Evolutionary conservation across 176 grass and related monocot species (phyloP).

Genomic region (Zoysia pacifica): DNA sequence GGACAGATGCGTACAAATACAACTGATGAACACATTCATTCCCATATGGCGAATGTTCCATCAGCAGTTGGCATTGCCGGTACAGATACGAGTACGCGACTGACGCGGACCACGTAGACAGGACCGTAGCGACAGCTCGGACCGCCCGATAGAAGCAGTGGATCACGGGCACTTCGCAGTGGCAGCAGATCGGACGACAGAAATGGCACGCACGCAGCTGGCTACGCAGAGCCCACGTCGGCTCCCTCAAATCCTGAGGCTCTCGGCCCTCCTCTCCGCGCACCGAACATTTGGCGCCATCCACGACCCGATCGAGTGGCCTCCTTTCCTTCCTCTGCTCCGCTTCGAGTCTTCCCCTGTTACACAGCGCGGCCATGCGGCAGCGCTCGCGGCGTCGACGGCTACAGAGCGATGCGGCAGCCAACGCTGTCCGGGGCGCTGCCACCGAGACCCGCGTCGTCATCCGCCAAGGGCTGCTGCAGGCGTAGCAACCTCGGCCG

Average conservation of each 20-base stretch:
- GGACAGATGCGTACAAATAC: no score
- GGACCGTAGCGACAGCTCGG: no score
- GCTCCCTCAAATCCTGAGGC: not conserved
- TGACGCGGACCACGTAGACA: no score
- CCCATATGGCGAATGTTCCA: no score
- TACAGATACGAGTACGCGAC: no score
- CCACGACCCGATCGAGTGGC: not conserved
- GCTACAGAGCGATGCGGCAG: conserved; percentile 14
- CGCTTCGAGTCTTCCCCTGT: not conserved
- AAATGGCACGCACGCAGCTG: not conserved
- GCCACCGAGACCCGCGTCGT: not conserved
- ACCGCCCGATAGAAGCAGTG: no score
- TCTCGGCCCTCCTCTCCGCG: not conserved
- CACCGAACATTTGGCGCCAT: conserved; percentile 8
- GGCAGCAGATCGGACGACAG: no score
- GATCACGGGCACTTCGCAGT: no score
- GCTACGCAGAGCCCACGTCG: conserved; percentile 31
- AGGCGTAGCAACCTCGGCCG: not conserved
- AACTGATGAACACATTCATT: no score
- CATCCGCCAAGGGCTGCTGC: not conserved
- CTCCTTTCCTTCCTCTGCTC: not conserved
- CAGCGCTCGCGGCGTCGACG: not conserved
- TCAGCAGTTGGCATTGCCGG: no score
- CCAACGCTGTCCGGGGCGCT: not conserved
- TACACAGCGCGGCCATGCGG: not conserved